These are phyloP conservation scores for Solanum hybrid DNA, from an alignment of 305 asterid species.

Conservation along the genomic window DNA sequence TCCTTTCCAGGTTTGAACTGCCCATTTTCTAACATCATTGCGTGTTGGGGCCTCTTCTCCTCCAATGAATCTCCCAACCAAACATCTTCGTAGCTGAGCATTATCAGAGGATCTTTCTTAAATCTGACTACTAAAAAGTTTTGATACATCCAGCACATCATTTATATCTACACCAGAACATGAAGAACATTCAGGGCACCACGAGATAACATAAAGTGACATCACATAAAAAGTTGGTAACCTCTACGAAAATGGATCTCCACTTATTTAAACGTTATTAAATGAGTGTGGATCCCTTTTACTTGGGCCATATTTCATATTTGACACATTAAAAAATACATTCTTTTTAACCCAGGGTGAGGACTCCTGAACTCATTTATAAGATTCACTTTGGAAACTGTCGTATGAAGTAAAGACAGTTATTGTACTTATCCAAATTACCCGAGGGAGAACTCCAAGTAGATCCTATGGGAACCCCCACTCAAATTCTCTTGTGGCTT, in stretches of 20 bases:
- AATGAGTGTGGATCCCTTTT: neutral
- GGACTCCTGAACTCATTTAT: neutral
- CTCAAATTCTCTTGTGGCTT: constrained; percentile 21
- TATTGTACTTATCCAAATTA: constrained; percentile 19
- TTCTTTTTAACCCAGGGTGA: neutral
- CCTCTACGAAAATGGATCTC: neutral
- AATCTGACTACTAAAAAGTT: neutral
- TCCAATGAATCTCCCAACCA: too few species aligned
- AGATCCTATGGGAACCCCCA: constrained; percentile 58
- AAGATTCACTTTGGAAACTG: neutral
- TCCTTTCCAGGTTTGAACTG: too few species aligned
- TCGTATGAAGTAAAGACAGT: neutral
- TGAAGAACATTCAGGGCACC: neutral
- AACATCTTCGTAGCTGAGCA: neutral
- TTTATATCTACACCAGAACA: neutral
- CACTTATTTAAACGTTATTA: neutral
- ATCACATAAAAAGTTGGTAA: neutral
- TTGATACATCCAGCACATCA: neutral
- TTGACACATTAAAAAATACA: neutral
- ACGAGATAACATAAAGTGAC: neutral
- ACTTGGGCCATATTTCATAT: neutral
- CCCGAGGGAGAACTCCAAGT: constrained; percentile 79
- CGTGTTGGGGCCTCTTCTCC: too few species aligned
- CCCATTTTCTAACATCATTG: too few species aligned
- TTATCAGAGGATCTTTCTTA: neutral